Percentiles rank a stretch among this genome's conserved stretches.
These are phyloP conservation scores for Cladosporium phlei DNA, from an alignment of 2,329 filamentous ascomycete genomes.

Conservation along the genomic window DNA sequence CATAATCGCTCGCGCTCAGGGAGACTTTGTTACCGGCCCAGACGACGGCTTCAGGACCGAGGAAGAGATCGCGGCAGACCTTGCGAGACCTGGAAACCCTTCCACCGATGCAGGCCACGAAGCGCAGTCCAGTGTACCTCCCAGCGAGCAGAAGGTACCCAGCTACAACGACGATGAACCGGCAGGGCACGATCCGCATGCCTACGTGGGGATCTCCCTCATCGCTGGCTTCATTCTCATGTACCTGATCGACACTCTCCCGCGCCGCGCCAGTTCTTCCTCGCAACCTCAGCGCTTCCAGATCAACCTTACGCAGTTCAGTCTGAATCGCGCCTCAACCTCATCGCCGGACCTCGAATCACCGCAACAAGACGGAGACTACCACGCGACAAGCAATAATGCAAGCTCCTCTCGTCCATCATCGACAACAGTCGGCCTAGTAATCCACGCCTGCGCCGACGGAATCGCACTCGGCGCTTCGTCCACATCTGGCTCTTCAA, in stretches of 20 bases:
- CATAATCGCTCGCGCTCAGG: background rate
- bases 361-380: slow-evolving; percentile 19
- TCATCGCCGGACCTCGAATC: slow-evolving; percentile 26
- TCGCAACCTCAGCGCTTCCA: slow-evolving; percentile 64
- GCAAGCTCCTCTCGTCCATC: slow-evolving; percentile 26
- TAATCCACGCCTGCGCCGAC: slow-evolving; percentile 92
- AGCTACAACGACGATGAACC: slow-evolving; percentile 11
- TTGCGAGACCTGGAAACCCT: slow-evolving; percentile 12
- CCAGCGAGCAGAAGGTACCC: slow-evolving; percentile 3
- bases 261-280: slow-evolving; percentile 64
- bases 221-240: slow-evolving; percentile 89
- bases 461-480: slow-evolving; percentile 95
- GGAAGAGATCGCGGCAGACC: slow-evolving; percentile 15
- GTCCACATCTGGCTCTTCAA: slow-evolving; percentile 53
- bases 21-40: slow-evolving; percentile 24
- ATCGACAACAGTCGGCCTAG: slow-evolving; percentile 75
- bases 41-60: slow-evolving; percentile 25
- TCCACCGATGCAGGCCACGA: slow-evolving; percentile 19
- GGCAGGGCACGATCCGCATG: slow-evolving; percentile 54
- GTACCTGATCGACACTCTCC: slow-evolving; percentile 89
- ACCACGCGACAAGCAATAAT: slow-evolving; percentile 32
- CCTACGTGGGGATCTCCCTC: slow-evolving; percentile 80
- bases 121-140: slow-evolving; percentile 1
- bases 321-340: slow-evolving; percentile 38
- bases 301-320: slow-evolving; percentile 80